Evolutionary conservation across 2,329 filamentous ascomycete genomes (phyloP).

Genomic region (Cladophialophora exuberans): DNA sequence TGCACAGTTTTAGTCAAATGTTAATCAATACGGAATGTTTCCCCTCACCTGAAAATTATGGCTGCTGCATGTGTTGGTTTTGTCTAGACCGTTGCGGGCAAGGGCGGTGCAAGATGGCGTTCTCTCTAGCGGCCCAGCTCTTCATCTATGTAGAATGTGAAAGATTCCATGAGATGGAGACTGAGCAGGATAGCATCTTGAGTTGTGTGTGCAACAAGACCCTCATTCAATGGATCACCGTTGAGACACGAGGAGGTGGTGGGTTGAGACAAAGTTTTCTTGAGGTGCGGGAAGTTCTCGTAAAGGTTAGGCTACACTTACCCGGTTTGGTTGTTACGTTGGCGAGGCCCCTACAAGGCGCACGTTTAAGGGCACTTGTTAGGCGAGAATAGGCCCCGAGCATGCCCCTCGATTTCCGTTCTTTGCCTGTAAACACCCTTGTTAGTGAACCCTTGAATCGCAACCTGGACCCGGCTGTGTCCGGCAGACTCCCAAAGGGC

Average conservation of each 20-base stretch:
- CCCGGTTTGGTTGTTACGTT: neutral
- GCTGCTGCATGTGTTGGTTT: conserved; percentile 8
- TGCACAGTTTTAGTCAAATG: conserved; percentile 14
- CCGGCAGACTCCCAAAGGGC: conserved; percentile 1
- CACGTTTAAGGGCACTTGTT: neutral
- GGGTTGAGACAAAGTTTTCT: conserved; percentile 5
- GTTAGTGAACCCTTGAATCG: neutral
- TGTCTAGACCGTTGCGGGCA: neutral
- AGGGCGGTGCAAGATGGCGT: neutral
- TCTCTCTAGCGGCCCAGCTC: neutral
- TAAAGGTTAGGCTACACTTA: neutral
- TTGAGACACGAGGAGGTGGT: neutral
- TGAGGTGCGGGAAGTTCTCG: neutral
- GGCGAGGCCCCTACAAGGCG: neutral
- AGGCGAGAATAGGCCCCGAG: too few relatives aligned
- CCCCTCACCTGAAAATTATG: conserved; percentile 4
- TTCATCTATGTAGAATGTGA: neutral
- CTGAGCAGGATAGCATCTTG: neutral
- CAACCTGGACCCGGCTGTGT: neutral
- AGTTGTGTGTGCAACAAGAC: neutral
- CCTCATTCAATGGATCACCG: neutral
- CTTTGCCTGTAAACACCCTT: too few relatives aligned
- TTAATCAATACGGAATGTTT: neutral
- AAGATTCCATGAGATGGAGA: neutral
- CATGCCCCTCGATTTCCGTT: too few relatives aligned